phyloP scores from a whole-genome alignment of 2,329 filamentous ascomycete genomes.

The Trichophyton simii region DNA sequence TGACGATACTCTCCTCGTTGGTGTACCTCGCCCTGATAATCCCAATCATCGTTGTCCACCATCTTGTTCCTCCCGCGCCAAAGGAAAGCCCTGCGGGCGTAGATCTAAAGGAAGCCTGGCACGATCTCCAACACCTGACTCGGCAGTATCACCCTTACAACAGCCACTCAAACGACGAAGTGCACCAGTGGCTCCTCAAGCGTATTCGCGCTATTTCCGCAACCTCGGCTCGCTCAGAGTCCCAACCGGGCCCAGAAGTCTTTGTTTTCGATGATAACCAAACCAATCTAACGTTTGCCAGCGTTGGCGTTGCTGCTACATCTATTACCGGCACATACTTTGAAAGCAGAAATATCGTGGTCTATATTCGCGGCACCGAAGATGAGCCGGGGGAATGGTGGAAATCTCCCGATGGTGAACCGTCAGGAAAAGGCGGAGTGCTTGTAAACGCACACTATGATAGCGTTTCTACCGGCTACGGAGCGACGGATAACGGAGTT shows the following conservation, averaged over 20 bases:
- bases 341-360: conserved; percentile 81
- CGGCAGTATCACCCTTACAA: conserved; percentile 78
- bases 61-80: conserved; percentile 58
- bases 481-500: conserved; percentile 87
- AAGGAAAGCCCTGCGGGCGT: conserved; percentile 48
- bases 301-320: conserved; percentile 28
- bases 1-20: conserved; percentile 64
- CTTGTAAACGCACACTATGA: conserved; percentile 94
- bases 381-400: conserved; percentile 66
- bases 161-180: conserved; percentile 65
- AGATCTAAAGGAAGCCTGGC: conserved; percentile 77
- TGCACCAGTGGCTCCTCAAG: conserved; percentile 61
- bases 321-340: conserved; percentile 58
- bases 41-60: conserved; percentile 60
- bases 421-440: conserved; percentile 58
- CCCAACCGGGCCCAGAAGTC: conserved; percentile 21
- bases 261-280: conserved; percentile 66
- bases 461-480: conserved; percentile 80
- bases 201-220: conserved; percentile 59
- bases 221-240: conserved; percentile 26
- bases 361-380: conserved; percentile 74
- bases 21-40: conserved; percentile 69
- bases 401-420: conserved; percentile 35
- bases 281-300: conserved; percentile 64
- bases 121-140: conserved; percentile 65